phyloP scores from a whole-genome alignment of 768 basidiomycete genomes.

The Strobilomyces confusus region DNA sequence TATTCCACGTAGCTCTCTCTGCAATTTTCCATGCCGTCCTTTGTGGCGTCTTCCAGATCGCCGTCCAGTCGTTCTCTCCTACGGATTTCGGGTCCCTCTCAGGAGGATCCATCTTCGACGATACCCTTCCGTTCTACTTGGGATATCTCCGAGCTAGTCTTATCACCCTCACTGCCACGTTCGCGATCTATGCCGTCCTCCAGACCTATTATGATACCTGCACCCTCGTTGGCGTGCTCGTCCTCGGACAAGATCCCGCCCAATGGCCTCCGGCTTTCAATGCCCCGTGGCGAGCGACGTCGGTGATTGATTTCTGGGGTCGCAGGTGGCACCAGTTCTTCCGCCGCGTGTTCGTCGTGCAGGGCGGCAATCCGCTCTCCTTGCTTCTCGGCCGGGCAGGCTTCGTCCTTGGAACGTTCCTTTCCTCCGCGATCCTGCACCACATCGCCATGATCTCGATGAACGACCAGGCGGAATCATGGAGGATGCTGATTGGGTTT shows the following conservation, averaged over 20 bases:
- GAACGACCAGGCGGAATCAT: not conserved
- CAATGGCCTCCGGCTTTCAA: not conserved
- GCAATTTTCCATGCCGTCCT: not conserved
- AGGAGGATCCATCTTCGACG: not conserved
- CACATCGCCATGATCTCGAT: not conserved
- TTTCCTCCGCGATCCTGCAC: not conserved
- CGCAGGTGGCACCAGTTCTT: too few relatives aligned
- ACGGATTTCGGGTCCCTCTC: not conserved
- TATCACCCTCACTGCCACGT: not conserved
- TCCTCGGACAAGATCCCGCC: too few relatives aligned
- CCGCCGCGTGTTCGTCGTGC: not conserved
- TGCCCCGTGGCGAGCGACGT: not conserved
- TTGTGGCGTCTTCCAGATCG: too few relatives aligned
- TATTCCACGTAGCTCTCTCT: not conserved
- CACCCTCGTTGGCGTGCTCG: not conserved
- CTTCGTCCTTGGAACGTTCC: not conserved
- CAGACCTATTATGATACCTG: not conserved
- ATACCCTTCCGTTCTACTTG: not conserved
- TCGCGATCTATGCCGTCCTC: not conserved
- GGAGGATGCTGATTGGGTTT: not conserved
- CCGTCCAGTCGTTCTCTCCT: not conserved
- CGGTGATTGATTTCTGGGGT: too few relatives aligned
- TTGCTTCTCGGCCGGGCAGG: not conserved
- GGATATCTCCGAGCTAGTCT: not conserved
- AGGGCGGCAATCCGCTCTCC: not conserved